These are phyloP conservation scores for Trichosporon sp. DNA, from an alignment of 1,284 basidiomycete species.

Conservation along the genomic window DNA sequence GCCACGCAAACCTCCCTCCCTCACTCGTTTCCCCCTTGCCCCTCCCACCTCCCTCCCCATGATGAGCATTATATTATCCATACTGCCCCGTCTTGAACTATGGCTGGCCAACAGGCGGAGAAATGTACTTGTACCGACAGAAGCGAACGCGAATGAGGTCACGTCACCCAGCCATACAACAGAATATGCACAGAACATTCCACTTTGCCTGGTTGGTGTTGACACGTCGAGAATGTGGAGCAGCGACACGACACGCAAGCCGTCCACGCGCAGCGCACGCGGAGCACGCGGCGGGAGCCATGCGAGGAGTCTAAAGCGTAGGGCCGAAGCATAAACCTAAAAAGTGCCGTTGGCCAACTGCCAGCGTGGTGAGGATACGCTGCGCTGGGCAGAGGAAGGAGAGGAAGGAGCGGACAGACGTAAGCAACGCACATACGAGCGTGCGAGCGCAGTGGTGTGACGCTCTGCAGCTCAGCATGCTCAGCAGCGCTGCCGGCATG, in stretches of 20 bases:
- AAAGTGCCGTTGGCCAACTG: background rate
- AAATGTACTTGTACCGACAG: background rate
- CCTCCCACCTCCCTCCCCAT: background rate
- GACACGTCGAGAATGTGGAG: no score
- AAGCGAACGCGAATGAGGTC: background rate
- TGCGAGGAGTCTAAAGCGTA: background rate
- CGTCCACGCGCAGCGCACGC: no score
- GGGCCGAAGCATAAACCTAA: background rate
- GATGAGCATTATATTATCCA: constrained; percentile 1
- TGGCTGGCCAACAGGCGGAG: background rate
- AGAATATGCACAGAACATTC: background rate
- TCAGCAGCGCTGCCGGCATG: no score
- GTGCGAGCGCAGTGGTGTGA: no score
- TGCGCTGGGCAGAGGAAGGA: no score
- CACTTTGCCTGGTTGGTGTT: background rate
- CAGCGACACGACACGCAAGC: background rate
- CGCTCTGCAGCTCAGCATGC: no score
- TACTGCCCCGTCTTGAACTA: background rate
- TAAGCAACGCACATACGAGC: no score
- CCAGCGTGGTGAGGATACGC: no score
- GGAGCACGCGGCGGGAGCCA: background rate
- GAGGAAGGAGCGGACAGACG: no score
- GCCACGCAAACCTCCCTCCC: background rate
- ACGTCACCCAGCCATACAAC: background rate
- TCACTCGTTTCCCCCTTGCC: background rate